These are phyloP conservation scores for Alopecurus myosuroides DNA, from an alignment of 176 grass and related monocot species.

Conservation along the genomic window DNA sequence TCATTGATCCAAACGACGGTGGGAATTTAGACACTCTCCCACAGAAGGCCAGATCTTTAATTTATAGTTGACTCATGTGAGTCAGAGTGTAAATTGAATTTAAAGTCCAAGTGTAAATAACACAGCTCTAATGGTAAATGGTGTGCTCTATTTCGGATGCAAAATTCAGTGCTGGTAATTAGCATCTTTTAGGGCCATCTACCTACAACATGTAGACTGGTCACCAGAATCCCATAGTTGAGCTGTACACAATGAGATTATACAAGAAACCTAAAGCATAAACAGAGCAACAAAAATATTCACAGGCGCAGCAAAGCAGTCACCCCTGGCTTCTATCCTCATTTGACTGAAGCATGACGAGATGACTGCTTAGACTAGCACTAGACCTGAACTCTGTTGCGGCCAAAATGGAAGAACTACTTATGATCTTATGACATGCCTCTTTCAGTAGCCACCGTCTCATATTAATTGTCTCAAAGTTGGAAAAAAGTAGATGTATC, in stretches of 20 bases:
- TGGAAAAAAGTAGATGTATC: too few relatives aligned
- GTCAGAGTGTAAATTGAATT: too few relatives aligned
- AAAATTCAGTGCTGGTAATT: background rate
- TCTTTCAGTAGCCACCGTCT: conserved; percentile 1
- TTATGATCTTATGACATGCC: background rate
- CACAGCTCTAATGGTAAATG: background rate
- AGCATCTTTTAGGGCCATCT: background rate
- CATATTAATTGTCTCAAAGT: too few relatives aligned
- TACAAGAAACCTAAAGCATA: background rate
- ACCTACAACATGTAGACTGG: background rate
- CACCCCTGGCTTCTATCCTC: background rate
- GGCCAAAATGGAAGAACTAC: background rate
- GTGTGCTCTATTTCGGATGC: background rate
- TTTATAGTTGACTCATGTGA: background rate
- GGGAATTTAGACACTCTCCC: background rate
- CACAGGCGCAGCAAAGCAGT: background rate
- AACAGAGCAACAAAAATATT: background rate
- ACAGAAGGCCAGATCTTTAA: background rate
- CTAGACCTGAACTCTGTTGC: background rate
- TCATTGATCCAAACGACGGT: background rate
- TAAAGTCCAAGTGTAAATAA: background rate
- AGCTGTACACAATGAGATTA: background rate
- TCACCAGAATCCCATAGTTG: background rate
- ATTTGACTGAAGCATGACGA: background rate
- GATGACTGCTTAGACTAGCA: background rate